These are phyloP conservation scores for Castanopsis chinensis DNA, from an alignment of 306 rosid genomes.

Conservation along the genomic window DNA sequence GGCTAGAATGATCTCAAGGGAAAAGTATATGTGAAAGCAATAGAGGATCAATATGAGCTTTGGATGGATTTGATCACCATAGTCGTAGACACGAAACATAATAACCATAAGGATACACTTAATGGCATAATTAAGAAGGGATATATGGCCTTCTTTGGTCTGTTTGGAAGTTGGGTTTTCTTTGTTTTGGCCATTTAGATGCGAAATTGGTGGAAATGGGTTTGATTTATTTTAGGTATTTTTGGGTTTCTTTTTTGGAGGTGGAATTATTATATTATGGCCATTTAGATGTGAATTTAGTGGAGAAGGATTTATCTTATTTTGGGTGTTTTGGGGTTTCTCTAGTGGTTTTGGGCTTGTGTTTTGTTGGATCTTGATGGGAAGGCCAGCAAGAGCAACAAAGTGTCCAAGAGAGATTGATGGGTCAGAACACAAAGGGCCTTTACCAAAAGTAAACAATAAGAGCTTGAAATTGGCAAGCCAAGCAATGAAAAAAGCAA, in stretches of 20 bases:
- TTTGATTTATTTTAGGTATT: too few relatives aligned
- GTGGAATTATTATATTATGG: too few relatives aligned
- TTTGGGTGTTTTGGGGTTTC: neutral
- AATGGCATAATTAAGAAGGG: constrained; percentile 21
- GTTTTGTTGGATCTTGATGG: constrained; percentile 56
- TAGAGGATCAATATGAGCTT: constrained; percentile 30
- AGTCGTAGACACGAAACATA: constrained; percentile 29
- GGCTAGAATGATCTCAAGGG: constrained; percentile 44
- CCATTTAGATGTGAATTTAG: too few relatives aligned
- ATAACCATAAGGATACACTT: constrained; percentile 28
- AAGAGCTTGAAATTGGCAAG: constrained; percentile 58
- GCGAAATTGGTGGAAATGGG: neutral
- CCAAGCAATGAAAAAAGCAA: constrained; percentile 48
- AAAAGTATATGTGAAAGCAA: constrained; percentile 47
- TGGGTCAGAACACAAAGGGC: constrained; percentile 42
- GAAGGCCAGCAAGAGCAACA: constrained; percentile 54
- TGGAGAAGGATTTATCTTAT: too few relatives aligned
- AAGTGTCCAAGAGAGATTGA: constrained; percentile 50
- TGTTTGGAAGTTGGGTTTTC: neutral
- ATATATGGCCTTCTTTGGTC: neutral
- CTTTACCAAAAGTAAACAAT: constrained; percentile 40
- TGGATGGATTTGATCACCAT: constrained; percentile 40
- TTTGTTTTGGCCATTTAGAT: neutral
- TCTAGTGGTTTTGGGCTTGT: neutral
- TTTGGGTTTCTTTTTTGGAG: too few relatives aligned